Percentiles rank a stretch among this genome's conserved stretches.
These are phyloP conservation scores for Colletotrichum neosansevieriae DNA, from an alignment of 2,329 filamentous ascomycete species.

Conservation along the genomic window DNA sequence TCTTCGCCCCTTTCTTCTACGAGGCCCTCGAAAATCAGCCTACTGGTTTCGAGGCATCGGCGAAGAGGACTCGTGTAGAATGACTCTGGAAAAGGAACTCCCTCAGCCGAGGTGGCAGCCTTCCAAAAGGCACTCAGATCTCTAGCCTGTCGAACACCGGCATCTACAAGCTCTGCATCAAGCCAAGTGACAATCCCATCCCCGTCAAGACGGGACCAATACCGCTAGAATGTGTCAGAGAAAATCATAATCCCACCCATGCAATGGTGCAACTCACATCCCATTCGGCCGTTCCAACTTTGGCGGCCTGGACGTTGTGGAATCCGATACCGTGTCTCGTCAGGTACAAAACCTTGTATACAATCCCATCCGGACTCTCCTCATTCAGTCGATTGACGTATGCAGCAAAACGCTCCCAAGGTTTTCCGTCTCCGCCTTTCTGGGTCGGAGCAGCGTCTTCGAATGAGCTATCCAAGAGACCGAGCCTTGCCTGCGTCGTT, in stretches of 20 bases:
- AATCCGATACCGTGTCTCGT: constrained; percentile 69
- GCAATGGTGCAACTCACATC: constrained; percentile 52
- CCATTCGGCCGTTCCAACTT: constrained; percentile 69
- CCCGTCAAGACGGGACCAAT: constrained; percentile 55
- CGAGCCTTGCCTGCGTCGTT: constrained; percentile 62
- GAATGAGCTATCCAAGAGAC: constrained; percentile 64
- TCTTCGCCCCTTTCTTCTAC: constrained; percentile 49
- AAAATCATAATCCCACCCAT: background rate
- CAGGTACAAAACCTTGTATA: constrained; percentile 66
- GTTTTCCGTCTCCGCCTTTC: constrained; percentile 49
- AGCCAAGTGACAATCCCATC: constrained; percentile 54
- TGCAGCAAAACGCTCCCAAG: constrained; percentile 64
- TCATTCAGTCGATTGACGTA: constrained; percentile 62
- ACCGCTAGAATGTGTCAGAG: constrained; percentile 42
- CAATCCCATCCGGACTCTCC: constrained; percentile 54
- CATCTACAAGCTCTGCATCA: constrained; percentile 62
- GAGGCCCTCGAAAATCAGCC: constrained; percentile 61
- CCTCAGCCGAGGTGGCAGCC: constrained; percentile 54
- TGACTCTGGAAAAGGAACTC: constrained; percentile 64
- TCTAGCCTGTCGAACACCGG: constrained; percentile 65
- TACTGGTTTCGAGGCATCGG: constrained; percentile 69
- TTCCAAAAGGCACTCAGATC: constrained; percentile 65
- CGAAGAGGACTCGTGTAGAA: constrained; percentile 71
- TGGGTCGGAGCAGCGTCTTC: constrained; percentile 38
- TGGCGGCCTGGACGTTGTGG: constrained; percentile 63